Base-by-base conservation (phyloP, 352 stramenopile species). In the Pythium pyrilobum region DNA sequence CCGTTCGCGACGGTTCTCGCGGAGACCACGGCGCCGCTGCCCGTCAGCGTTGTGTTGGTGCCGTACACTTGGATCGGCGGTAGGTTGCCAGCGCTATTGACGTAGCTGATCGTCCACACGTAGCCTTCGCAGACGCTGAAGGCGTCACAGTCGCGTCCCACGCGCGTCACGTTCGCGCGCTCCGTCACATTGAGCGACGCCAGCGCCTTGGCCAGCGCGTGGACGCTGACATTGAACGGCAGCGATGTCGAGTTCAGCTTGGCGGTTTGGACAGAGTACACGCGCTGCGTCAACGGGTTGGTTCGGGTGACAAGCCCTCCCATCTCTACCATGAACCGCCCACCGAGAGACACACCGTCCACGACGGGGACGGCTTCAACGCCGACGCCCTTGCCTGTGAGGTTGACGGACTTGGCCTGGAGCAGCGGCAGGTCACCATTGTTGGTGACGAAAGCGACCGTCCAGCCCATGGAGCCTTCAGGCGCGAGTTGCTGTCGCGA, bases 121-220 rank as follows among this genome's bases (percentile, higher is more conserved):
- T 87, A 89, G 5, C 77, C 72, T 42, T 79, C 78, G 54, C 81
- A 92, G 18, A 86, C 57, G 0, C 50, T 43, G 28, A 89, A 89
- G 3, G 42, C 56, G 33, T 92, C 81, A 24, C 81, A 92, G 9
- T 82, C 67, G 6, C 69, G 10, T 9, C 71, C 72, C 0, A 43
- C 21, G 0, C 78, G 70, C 4, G 62, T 65, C 1, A 92, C 63
- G 1, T 63, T 45, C 0, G 72, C 52, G 6, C 53, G 24, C 15
- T 82, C 74, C 0, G 71, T 85, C n/a, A 86, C 51, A 0, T 62
- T 39, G 0, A 89, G 51, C 1, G 44, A 45, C 12, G 69, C 67
- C 1, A 92, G 44, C 8, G 61, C 67, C 0, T 65, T 46, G 3
- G 68, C 66, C 18, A 92, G 20, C 1, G 50, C 37, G 2, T 33